Conservation (phyloP, 2,329 filamentous ascomycete genomes). For the Fonsecaea monophora region DNA sequence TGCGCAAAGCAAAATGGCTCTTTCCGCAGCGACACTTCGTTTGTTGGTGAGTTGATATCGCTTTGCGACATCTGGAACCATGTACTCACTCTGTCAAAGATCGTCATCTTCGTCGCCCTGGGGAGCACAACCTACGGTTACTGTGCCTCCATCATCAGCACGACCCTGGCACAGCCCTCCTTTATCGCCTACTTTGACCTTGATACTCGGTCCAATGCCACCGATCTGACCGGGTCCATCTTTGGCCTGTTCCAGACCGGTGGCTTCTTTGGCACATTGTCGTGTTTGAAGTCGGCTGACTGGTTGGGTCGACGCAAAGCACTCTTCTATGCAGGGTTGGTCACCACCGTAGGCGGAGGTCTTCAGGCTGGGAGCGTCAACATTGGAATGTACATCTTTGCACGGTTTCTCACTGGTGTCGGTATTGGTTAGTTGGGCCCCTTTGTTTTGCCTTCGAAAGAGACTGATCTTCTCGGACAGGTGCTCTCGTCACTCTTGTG, state of each 20-base stretch:
- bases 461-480: not conserved
- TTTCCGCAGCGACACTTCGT: conserved; percentile 13
- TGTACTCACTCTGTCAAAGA: not conserved
- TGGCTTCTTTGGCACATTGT: conserved; percentile 40
- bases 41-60: not conserved
- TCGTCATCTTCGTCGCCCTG: conserved; percentile 19
- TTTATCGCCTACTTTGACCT: conserved; percentile 55
- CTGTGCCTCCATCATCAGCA: conserved; percentile 25
- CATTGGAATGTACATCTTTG: conserved; percentile 31
- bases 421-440: conserved; percentile 12
- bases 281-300: conserved; percentile 23
- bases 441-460: not conserved
- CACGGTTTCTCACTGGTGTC: conserved; percentile 28
- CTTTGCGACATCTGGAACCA: not conserved
- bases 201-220: conserved; percentile 47
- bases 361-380: conserved; percentile 26
- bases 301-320: conserved; percentile 26
- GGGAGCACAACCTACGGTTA: conserved; percentile 21
- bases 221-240: conserved; percentile 46
- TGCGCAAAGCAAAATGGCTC: conserved; percentile 4
- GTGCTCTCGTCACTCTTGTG: conserved; percentile 26
- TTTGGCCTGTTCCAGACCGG: conserved; percentile 25
- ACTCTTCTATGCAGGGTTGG: conserved; percentile 45
- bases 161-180: conserved; percentile 49
- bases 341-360: conserved; percentile 31